Conservation (phyloP, 305 asterid genomes). For the Solanum hybrid region DNA sequence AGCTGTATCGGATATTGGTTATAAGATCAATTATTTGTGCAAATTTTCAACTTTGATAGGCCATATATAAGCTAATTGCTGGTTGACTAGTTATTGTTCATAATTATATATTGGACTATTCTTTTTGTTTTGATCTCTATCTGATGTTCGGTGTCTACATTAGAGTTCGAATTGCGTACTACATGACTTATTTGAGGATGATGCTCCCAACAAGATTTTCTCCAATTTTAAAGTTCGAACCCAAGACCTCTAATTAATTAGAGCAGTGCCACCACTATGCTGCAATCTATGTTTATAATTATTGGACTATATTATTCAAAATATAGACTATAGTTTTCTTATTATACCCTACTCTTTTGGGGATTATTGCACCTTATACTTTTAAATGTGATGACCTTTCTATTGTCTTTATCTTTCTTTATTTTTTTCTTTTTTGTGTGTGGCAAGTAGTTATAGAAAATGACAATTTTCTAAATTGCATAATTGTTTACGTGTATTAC, state of each 20-base stretch:
- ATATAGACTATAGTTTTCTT: neutral
- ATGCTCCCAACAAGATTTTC: neutral
- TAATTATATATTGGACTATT: neutral
- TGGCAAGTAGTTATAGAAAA: neutral
- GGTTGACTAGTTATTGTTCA: neutral
- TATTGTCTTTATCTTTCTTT: neutral
- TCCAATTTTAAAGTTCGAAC: too few relatives aligned
- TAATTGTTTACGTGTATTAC: neutral
- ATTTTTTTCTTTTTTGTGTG: neutral
- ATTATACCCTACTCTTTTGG: neutral
- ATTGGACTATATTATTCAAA: neutral
- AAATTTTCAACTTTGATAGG: neutral
- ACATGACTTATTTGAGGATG: too few relatives aligned
- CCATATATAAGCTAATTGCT: neutral
- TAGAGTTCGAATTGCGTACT: too few relatives aligned
- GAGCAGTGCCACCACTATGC: too few relatives aligned
- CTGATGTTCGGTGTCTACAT: neutral
- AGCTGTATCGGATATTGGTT: neutral
- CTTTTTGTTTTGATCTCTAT: neutral
- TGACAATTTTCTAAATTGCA: neutral
- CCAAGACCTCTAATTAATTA: rapidly evolving
- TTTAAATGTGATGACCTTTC: neutral
- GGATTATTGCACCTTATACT: neutral
- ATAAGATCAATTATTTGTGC: neutral
- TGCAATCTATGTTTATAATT: too few relatives aligned